Conservation (phyloP, 225 moss, liverwort and hornwort species). For the Sphagnum contortum region DNA sequence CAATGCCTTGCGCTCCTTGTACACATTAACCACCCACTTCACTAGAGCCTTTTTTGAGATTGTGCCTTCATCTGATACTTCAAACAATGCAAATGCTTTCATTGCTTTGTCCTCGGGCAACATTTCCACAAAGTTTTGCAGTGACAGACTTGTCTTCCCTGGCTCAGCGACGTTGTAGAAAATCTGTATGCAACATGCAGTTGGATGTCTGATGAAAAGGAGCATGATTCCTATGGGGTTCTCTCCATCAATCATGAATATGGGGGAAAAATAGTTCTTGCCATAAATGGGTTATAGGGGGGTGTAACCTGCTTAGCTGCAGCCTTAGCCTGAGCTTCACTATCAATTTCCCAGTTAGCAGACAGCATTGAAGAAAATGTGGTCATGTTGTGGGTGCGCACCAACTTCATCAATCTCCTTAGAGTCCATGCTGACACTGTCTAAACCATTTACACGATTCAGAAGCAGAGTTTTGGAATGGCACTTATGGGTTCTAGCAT, state of each 20-base stretch:
- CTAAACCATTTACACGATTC: conserved; percentile 33
- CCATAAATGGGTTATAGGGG: too few species aligned
- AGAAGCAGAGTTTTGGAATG: background rate
- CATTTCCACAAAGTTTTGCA: conserved; percentile 83
- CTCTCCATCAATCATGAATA: background rate
- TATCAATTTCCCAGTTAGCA: conserved; percentile 83
- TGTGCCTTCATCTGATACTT: conserved; percentile 64
- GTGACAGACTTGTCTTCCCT: conserved; percentile 55
- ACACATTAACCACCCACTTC: conserved; percentile 97
- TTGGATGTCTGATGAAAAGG: background rate
- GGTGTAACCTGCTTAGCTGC: conserved; percentile 76
- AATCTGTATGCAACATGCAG: conserved; percentile 43
- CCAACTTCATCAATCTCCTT: conserved; percentile 98
- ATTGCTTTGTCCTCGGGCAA: conserved; percentile 92
- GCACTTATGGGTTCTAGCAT: background rate
- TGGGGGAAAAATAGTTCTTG: background rate
- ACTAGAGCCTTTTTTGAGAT: conserved; percentile 91
- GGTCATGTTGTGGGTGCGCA: conserved; percentile 88
- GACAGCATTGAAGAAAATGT: conserved; percentile 94
- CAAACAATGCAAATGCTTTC: conserved; percentile 85
- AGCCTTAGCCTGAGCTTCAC: conserved; percentile 90
- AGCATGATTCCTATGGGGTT: too few species aligned
- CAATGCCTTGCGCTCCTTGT: conserved; percentile 96
- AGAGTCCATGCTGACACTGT: conserved; percentile 99
- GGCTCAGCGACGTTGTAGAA: conserved; percentile 89